Conservation (phyloP, 2,329 filamentous ascomycete genomes). For the Alternaria sp. region DNA sequence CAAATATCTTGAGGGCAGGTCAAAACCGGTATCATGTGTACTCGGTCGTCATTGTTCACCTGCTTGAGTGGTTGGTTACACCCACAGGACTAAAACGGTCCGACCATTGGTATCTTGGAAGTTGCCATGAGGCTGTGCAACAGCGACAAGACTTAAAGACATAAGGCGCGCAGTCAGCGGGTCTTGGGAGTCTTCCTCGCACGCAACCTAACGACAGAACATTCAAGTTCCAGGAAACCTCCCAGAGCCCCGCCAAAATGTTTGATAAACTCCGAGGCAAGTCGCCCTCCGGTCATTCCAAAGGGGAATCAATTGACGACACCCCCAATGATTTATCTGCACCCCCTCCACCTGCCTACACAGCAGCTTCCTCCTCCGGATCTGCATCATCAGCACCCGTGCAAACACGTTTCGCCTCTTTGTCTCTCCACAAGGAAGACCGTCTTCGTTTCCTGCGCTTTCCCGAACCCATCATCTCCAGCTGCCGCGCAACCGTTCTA, state of each 20-base stretch:
- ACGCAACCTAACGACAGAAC: background rate
- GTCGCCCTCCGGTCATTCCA: slow-evolving; percentile 18
- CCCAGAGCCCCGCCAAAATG: slow-evolving; percentile 3
- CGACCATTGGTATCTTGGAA: background rate
- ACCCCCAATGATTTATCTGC: slow-evolving; percentile 3
- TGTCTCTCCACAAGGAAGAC: slow-evolving; percentile 34
- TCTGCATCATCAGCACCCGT: slow-evolving; percentile 15
- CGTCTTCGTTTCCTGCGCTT: slow-evolving; percentile 50
- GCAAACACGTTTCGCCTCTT: slow-evolving; percentile 33
- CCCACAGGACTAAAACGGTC: background rate
- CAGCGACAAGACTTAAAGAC: background rate
- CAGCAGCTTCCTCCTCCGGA: slow-evolving; percentile 14
- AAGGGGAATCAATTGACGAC: slow-evolving; percentile 14
- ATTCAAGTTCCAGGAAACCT: background rate
- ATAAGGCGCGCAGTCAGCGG: background rate
- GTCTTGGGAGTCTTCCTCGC: background rate
- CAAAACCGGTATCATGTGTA: background rate
- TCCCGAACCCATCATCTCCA: slow-evolving; percentile 34
- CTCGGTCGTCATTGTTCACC: background rate
- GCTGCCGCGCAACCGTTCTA: slow-evolving; percentile 34
- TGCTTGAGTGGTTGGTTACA: background rate
- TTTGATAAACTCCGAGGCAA: slow-evolving; percentile 27
- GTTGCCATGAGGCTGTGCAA: background rate
- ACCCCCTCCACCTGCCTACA: slow-evolving; percentile 20
- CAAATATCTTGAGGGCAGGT: background rate